phyloP scores from a whole-genome alignment of 116 monocot species.

The Zostera marina region DNA sequence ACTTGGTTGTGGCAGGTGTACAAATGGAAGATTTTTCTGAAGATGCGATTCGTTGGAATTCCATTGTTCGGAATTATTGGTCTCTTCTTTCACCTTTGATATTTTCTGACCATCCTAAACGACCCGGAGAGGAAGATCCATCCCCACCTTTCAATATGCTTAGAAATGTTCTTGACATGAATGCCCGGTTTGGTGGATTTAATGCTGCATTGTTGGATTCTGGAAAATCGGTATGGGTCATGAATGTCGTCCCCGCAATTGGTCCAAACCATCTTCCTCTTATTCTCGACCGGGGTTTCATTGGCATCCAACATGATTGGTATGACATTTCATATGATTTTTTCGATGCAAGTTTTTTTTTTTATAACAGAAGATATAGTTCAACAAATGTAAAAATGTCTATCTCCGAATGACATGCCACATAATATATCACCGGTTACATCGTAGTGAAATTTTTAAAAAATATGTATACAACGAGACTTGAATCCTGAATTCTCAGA shows the following conservation, averaged over 20 bases:
- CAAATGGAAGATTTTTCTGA: constrained; percentile 46
- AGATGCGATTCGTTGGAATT: constrained; percentile 40
- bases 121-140: constrained; percentile 88
- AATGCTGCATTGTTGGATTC: constrained; percentile 71
- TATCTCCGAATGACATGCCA: too few species aligned
- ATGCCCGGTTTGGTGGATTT: constrained; percentile 70
- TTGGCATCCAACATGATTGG: constrained; percentile 98
- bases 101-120: constrained; percentile 93
- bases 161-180: constrained; percentile 83
- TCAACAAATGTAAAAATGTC: too few species aligned
- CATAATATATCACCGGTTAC: too few species aligned
- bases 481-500: too few species aligned
- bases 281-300: constrained; percentile 83
- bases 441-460: too few species aligned
- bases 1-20: constrained; percentile 27
- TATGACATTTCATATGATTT: constrained; percentile 13
- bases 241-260: constrained; percentile 76
- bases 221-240: constrained; percentile 88
- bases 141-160: constrained; percentile 86
- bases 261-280: constrained; percentile 44
- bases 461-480: too few species aligned
- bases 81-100: constrained; percentile 81
- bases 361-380: too few species aligned
- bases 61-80: constrained; percentile 57
- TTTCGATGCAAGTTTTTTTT: too few species aligned